Base-by-base conservation (phyloP, 441 rosid genomes). In the Brassica hybrid region DNA sequence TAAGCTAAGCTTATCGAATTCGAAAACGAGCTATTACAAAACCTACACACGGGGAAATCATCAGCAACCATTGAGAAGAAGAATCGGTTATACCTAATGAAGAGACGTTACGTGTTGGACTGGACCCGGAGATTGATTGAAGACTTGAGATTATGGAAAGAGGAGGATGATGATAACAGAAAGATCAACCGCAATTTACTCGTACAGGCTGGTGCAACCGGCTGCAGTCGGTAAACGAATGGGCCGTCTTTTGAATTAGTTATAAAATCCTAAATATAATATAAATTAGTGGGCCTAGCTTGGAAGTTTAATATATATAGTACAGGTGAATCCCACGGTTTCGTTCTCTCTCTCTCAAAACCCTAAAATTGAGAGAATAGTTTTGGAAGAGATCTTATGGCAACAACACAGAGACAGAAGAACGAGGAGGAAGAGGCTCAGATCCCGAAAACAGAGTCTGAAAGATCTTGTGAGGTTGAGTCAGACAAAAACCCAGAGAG, bases 91-190 rank as follows among this genome's bases (percentile, higher is more conserved):
- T 75, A 75, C 76, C 76, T 58, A 13, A 50, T 7, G 34, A 57
- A 50, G 67, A 59, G 67, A 64, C 25, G 60, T 56, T 50, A 16
- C 50, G 48, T 14, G 21, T 74, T 3, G 8, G 60, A 59, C 16
- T 23, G 59, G 73, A 80, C 71, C 72, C 73, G 8, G 21, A 45
- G 73, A 19, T 19, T 65, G 76, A 81, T 32, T 50, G 57, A 14
- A 14, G 10, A 48, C 18, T 48, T 48, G 56, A 12, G 50, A 43
- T 11, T 61, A 67, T 79, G 66, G 41, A 4, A 18, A 76, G 65
- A 25, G 79, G n/a, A 16, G 3, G 6, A 21, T 4, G 32, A 23
- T n/a, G 18, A 48, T n/a, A n/a, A 48, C 18, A n/a, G 18, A 48
- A n/a, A 14, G 7, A 14, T n/a, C 7, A 50, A 50, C 57, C 18